phyloP scores from a whole-genome alignment of 2,329 filamentous ascomycete species.

The Fusarium falciforme region DNA sequence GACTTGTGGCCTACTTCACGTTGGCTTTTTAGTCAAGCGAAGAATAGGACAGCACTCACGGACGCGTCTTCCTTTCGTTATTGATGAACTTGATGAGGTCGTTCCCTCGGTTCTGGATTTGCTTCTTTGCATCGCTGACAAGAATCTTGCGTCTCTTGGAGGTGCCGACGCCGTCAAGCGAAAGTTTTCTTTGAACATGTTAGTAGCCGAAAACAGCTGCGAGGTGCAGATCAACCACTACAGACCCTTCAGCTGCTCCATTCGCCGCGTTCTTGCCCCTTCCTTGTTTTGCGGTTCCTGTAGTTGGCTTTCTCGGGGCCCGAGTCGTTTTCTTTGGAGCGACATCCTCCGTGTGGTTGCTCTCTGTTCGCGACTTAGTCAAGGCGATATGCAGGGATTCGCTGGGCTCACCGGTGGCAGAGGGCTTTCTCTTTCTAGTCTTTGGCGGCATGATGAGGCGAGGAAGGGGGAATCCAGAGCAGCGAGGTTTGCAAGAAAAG shows the following conservation, averaged over 20 bases:
- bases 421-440: constrained; percentile 43
- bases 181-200: neutral
- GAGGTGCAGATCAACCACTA: neutral
- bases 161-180: neutral
- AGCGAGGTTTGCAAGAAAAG: neutral
- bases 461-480: neutral
- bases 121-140: constrained; percentile 31
- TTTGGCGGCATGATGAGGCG: constrained; percentile 40
- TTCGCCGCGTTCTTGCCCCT: neutral
- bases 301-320: constrained; percentile 16
- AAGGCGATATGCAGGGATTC: no score
- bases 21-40: neutral
- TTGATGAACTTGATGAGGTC: constrained; percentile 40
- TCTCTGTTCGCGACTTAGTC: constrained; percentile 24
- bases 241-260: neutral
- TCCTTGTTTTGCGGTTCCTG: neutral
- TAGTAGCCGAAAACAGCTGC: neutral
- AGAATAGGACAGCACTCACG: constrained; percentile 15
- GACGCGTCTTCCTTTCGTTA: constrained; percentile 9
- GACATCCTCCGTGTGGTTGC: constrained; percentile 13
- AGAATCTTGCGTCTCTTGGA: constrained; percentile 22
- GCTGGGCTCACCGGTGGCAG: constrained; percentile 31
- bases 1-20: constrained; percentile 7
- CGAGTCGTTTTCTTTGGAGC: constrained; percentile 26
- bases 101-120: constrained; percentile 37